Percentiles rank a stretch among this genome's conserved stretches.
Conservation (phyloP, 306 rosid species). For the Malus sylvestris region DNA sequence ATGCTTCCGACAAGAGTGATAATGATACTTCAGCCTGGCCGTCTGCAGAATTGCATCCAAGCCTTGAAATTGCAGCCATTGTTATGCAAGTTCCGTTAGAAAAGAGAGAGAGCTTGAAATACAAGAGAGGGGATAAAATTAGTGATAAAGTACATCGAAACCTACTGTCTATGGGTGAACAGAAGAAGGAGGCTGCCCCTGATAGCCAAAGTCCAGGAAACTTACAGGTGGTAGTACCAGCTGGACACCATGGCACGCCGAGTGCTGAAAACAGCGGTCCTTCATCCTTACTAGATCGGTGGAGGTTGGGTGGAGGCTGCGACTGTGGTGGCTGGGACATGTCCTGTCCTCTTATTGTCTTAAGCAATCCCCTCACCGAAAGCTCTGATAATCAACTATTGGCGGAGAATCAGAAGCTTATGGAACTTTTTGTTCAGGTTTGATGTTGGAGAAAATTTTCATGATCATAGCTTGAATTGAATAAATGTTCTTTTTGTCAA, state of each 20-base stretch:
- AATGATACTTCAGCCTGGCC: constrained; percentile 33
- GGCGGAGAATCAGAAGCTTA: constrained; percentile 41
- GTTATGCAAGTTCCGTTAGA: constrained; percentile 60
- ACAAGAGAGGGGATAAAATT: constrained; percentile 31
- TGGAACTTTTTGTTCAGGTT: constrained; percentile 81
- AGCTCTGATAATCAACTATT: constrained; percentile 39
- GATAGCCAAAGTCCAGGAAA: constrained; percentile 43
- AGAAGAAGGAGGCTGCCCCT: constrained; percentile 23
- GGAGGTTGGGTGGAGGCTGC: constrained; percentile 88
- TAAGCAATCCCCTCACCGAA: constrained; percentile 58
- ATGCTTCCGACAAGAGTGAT: constrained; percentile 25
- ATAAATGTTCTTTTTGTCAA: background rate
- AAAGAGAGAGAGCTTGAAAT: constrained; percentile 54
- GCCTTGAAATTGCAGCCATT: constrained; percentile 68
- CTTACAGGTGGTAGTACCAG: constrained; percentile 68
- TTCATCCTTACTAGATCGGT: constrained; percentile 68
- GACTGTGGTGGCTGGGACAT: constrained; percentile 99
- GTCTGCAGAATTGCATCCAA: constrained; percentile 37
- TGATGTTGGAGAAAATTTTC: constrained; percentile 12
- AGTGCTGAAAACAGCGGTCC: constrained; percentile 54
- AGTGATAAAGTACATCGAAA: constrained; percentile 24
- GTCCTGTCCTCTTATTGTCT: constrained; percentile 80
- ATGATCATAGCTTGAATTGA: constrained; percentile 6
- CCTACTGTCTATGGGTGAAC: constrained; percentile 35
- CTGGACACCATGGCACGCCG: constrained; percentile 78